Conservation (phyloP, 2,329 filamentous ascomycete species). For the Fusarium burgessii region DNA sequence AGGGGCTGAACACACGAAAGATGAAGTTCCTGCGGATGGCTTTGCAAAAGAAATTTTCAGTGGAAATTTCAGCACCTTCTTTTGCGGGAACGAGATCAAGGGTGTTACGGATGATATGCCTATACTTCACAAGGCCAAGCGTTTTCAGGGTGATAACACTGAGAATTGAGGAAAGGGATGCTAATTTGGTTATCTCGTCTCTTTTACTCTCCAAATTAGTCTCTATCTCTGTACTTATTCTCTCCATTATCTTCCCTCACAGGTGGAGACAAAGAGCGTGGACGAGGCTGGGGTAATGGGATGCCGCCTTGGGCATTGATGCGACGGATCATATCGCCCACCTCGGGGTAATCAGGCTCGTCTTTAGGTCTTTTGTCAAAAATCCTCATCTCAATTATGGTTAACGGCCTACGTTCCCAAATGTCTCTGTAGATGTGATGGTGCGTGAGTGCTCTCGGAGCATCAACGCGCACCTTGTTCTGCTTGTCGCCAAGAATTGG, state of each 20-base stretch:
- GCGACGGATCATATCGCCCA: slow-evolving; percentile 5
- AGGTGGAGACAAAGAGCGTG: not conserved
- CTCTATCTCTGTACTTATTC: not conserved
- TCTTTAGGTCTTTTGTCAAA: slow-evolving; percentile 21
- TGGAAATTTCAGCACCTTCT: not conserved
- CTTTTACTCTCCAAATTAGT: not conserved
- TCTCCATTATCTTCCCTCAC: accelerated
- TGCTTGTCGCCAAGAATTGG: slow-evolving; percentile 15
- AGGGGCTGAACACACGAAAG: not conserved
- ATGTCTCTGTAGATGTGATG: slow-evolving; percentile 28
- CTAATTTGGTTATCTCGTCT: not conserved
- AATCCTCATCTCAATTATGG: not conserved
- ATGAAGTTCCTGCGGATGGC: not conserved
- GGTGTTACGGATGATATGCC: slow-evolving; percentile 22
- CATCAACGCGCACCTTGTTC: slow-evolving; percentile 25
- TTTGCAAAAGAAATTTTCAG: not conserved
- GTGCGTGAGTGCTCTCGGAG: slow-evolving; percentile 7
- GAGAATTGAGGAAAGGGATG: not conserved
- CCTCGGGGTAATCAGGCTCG: slow-evolving; percentile 27
- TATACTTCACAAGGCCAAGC: not conserved
- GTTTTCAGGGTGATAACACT: slow-evolving; percentile 5
- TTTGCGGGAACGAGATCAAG: slow-evolving; percentile 20
- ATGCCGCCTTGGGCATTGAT: slow-evolving; percentile 12
- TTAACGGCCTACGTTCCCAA: slow-evolving; percentile 24
- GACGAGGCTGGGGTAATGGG: not conserved